Base-by-base conservation (phyloP, 768 basidiomycete species). In the Lepiota subincarnata region DNA sequence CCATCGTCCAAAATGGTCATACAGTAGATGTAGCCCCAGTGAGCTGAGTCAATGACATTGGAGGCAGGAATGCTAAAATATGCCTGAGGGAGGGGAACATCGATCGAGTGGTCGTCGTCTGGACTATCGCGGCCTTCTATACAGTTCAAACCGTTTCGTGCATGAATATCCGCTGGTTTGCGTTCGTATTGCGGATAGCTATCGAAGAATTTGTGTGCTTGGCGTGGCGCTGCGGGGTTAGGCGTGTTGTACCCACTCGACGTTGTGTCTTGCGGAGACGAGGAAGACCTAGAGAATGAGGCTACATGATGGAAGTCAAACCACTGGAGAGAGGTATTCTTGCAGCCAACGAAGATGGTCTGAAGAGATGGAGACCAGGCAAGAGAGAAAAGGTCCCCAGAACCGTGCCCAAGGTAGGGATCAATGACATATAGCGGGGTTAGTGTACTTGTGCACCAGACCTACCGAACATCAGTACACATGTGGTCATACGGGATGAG, bases 241-340 rank as follows among this genome's bases (percentile, higher is more conserved):
- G 74, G 73, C 0, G 76, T 75, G 6, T 69, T 66, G 1, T 69
- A 64, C 14, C 72, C 74, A 13, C 75, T 72, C 1, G 57, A 52
- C 6, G 59, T 42, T 18, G 59, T 57, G 19, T 61, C 60, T 39
- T 57, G 55, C 24, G 55, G 55, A 6, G 66, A 62, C 6, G 53
- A 48, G 12, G 54, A 50, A 7, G 61, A 57, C 34, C 50, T 48
- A n/a, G 64, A 50, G 48, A 43, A 39, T 13, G 57, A 53, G 14
- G 55, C 37, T 5, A 58, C 47, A 7, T 62, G 62, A 14, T 54
- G 59, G 57, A 94, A 90, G 60, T 80, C 72, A 65, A 86, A 83
- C 92, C 92, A 97, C 62, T 97, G 92, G 24, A 97, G 75, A 11
- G 92, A 94, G 1, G 94, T 94, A 64, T 93, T 91, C 68, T 97